Percentiles rank a stretch among this genome's conserved stretches.
These are phyloP conservation scores for Salix udensis DNA, from an alignment of 345 rosid genomes.

Conservation along the genomic window DNA sequence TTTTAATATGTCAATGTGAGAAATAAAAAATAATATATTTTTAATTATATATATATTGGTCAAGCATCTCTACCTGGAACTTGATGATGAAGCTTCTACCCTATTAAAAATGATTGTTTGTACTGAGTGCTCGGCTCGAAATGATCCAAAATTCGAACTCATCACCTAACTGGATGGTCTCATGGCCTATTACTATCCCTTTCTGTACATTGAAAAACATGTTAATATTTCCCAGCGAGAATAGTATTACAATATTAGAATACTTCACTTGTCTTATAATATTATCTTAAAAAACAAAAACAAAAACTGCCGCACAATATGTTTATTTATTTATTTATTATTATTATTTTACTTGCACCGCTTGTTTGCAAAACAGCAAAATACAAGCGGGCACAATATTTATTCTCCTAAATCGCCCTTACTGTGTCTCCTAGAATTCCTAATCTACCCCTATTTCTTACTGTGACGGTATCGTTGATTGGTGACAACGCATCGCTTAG, in stretches of 20 bases:
- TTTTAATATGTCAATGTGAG: no score
- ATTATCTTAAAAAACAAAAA: not conserved
- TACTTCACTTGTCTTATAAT: no score
- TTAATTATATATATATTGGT: no score
- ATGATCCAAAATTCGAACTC: not conserved
- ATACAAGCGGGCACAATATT: no score
- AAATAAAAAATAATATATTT: no score
- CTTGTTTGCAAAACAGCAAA: not conserved
- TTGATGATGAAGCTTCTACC: no score
- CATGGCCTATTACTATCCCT: not conserved
- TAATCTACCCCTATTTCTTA: not conserved
- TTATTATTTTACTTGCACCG: not conserved
- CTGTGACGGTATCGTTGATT: not conserved
- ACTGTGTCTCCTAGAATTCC: not conserved
- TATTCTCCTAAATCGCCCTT: not conserved
- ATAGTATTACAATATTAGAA: not conserved
- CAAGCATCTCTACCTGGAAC: no score
- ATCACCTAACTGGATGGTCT: not conserved
- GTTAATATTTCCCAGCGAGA: not conserved
- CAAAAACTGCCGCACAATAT: not conserved
- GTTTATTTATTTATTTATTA: not conserved
- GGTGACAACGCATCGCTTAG: not conserved
- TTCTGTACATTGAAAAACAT: not conserved
- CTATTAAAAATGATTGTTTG: no score
- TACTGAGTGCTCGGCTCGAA: not conserved